Evolutionary conservation across 1,139 yeast genomes (phyloP).

Genomic region (Magnusiomyces suaveolens): DNA sequence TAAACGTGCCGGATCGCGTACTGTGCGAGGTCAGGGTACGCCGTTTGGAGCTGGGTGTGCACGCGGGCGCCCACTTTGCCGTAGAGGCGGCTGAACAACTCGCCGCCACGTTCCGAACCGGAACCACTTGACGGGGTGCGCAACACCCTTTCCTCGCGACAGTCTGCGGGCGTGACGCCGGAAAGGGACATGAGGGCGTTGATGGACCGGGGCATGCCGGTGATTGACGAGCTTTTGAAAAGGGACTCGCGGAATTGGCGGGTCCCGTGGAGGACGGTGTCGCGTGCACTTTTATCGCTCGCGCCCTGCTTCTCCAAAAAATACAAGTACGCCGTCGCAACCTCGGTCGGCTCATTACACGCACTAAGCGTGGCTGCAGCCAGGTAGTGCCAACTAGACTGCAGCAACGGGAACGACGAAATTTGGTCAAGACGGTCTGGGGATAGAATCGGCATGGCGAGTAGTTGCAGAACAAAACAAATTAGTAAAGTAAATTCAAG

Average conservation of each 20-base stretch:
- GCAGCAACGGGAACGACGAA: slow-evolving; percentile 43
- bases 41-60: slow-evolving; percentile 52
- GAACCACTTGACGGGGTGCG: slow-evolving; percentile 20
- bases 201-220: slow-evolving; percentile 78
- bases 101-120: slow-evolving; percentile 9
- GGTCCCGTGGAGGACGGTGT: slow-evolving; percentile 38
- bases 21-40: slow-evolving; percentile 80
- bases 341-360: slow-evolving; percentile 71
- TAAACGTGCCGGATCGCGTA: slow-evolving; percentile 67
- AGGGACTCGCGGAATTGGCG: slow-evolving; percentile 66
- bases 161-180: slow-evolving; percentile 49
- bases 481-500: no score
- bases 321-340: slow-evolving; percentile 65
- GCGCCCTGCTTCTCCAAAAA: slow-evolving; percentile 43
- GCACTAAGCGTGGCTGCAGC: slow-evolving; percentile 80
- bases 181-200: slow-evolving; percentile 62
- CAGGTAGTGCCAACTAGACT: slow-evolving; percentile 58
- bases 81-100: slow-evolving; percentile 68
- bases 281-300: slow-evolving; percentile 19
- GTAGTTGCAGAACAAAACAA: no score
- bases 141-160: slow-evolving; percentile 30
- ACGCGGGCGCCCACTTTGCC: slow-evolving; percentile 65
- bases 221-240: slow-evolving; percentile 64
- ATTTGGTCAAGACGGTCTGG: slow-evolving; percentile 54
- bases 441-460: slow-evolving; percentile 41